phyloP scores from a whole-genome alignment of 768 basidiomycete genomes.

The Lactarius trivialis region DNA sequence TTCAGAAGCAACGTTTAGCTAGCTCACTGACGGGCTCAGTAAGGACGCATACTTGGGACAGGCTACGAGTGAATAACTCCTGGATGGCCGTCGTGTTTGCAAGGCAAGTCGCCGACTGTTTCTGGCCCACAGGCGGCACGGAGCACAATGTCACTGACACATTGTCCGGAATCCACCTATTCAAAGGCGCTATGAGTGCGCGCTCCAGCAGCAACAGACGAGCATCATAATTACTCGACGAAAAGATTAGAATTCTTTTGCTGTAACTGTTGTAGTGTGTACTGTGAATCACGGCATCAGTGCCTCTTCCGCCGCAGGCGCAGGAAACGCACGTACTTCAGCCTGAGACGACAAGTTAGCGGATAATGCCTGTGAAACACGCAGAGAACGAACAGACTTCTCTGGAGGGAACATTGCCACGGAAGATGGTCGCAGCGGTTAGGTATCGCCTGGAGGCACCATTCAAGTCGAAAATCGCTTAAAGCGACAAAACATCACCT shows the following conservation, averaged over 20 bases:
- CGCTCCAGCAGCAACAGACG: not conserved
- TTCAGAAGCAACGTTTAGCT: not conserved
- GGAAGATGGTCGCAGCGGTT: constrained; percentile 82
- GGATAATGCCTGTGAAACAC: constrained; percentile 29
- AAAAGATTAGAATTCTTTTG: constrained; percentile 66
- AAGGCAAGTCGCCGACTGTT: constrained; percentile 64
- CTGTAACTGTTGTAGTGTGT: constrained; percentile 68
- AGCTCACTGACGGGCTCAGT: not conserved
- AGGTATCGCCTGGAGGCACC: constrained; percentile 58
- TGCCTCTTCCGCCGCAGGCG: constrained; percentile 3
- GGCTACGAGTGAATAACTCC: constrained; percentile 74
- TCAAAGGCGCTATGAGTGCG: not conserved
- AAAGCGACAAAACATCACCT: constrained; percentile 25
- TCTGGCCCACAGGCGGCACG: constrained; percentile 76
- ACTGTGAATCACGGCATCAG: constrained; percentile 34
- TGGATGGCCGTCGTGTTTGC: constrained; percentile 80
- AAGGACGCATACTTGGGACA: constrained; percentile 42
- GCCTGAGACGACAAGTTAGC: constrained; percentile 24
- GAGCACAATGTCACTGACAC: constrained; percentile 79
- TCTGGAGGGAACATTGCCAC: constrained; percentile 71
- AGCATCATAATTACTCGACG: constrained; percentile 55
- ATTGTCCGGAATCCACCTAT: constrained; percentile 89
- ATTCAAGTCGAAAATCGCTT: constrained; percentile 1
- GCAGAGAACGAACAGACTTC: constrained; percentile 50
- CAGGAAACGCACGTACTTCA: constrained; percentile 25